A percentile compares a stretch with the other conserved stretches of the same genome.
Conservation (phyloP, 2,329 filamentous ascomycete species). For the Achaetomium macrosporum region DNA sequence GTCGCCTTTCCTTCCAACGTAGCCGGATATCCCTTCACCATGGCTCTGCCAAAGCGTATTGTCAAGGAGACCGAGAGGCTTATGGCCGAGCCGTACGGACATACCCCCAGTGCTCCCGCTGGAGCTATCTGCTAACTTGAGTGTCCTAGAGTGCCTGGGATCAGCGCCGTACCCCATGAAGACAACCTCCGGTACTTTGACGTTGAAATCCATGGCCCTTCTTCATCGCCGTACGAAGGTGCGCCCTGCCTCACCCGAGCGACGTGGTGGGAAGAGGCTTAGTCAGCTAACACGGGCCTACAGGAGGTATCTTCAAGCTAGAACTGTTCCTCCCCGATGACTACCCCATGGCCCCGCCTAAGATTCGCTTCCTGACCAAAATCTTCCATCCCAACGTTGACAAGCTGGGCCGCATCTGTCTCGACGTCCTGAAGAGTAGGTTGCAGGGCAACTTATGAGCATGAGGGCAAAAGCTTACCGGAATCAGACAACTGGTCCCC, state of each 20-base stretch:
- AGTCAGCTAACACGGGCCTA: slow-evolving; percentile 8
- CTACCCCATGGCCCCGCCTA: slow-evolving; percentile 98
- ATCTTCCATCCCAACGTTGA: slow-evolving; percentile 99
- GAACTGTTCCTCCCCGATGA: slow-evolving; percentile 97
- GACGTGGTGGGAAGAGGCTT: neutral
- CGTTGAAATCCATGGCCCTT: slow-evolving; percentile 89
- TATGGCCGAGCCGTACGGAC: slow-evolving; percentile 84
- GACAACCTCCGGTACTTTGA: slow-evolving; percentile 98
- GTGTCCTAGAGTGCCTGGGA: slow-evolving; percentile 73
- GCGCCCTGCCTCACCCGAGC: slow-evolving; percentile 22
- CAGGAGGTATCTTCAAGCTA: slow-evolving; percentile 84
- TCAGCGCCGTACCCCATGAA: slow-evolving; percentile 91
- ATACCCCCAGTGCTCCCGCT: neutral
- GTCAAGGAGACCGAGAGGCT: slow-evolving; percentile 98
- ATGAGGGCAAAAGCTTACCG: neutral
- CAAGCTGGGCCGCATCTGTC: slow-evolving; percentile 91
- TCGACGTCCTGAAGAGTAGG: slow-evolving; percentile 94
- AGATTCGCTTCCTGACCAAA: slow-evolving; percentile 97
- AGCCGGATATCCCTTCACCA: slow-evolving; percentile 26
- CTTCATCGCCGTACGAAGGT: slow-evolving; percentile 94
- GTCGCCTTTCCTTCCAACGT: neutral
- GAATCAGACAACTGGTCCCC: slow-evolving; percentile 91
- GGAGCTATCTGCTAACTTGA: neutral
- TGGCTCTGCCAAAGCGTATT: slow-evolving; percentile 91
- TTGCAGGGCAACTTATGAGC: slow-evolving; percentile 3